Evolutionary conservation across 2,329 filamentous ascomycete species (phyloP).

Genomic region (Microdochium nivale): DNA sequence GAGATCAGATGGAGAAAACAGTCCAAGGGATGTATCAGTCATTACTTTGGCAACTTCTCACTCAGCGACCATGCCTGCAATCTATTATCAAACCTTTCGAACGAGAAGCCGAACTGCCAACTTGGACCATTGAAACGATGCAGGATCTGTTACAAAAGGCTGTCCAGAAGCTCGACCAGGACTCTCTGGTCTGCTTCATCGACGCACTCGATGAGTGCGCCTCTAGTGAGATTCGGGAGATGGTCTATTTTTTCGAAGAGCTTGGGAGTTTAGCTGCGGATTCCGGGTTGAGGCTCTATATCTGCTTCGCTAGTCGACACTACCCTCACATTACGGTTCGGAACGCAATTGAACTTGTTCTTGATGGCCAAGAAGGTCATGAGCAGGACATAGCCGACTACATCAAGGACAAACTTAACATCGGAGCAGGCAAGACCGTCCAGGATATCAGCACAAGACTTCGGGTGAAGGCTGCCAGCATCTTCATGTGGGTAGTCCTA

Average conservation of each 20-base stretch:
- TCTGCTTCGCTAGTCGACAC: constrained; percentile 33
- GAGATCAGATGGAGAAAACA: constrained; percentile 32
- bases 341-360: constrained; percentile 16
- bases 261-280: constrained; percentile 19
- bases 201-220: constrained; percentile 40
- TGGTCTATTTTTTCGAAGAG: constrained; percentile 33
- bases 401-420: constrained; percentile 17
- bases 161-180: constrained; percentile 6
- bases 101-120: neutral
- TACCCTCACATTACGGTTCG: constrained; percentile 13
- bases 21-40: constrained; percentile 40
- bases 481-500: constrained; percentile 42
- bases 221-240: constrained; percentile 28
- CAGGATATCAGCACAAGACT: constrained; percentile 20
- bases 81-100: neutral
- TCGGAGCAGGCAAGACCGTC: constrained; percentile 9
- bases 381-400: too few species aligned
- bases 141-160: constrained; percentile 4
- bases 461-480: constrained; percentile 25
- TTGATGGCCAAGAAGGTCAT: constrained; percentile 25
- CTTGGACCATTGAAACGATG: constrained; percentile 1
- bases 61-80: constrained; percentile 21
- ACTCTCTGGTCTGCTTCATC: constrained; percentile 9
- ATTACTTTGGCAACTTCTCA: constrained; percentile 35
- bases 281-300: constrained; percentile 9